These are phyloP conservation scores for Trypanosoma conorhini DNA, from an alignment of 208 protist species.

Conservation along the genomic window DNA sequence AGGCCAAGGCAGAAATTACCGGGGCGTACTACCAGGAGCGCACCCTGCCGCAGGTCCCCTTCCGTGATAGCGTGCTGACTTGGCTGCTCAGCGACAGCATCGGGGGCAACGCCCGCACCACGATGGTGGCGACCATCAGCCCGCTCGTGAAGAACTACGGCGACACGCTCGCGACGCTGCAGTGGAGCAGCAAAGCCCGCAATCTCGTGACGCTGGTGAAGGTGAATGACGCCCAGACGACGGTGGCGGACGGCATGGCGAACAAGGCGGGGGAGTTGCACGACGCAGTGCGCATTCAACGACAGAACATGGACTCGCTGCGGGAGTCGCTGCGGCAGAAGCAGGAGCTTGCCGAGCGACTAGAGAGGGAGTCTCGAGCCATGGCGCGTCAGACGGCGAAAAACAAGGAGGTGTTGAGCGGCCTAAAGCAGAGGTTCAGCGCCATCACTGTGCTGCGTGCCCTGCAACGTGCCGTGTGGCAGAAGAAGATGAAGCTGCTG, in stretches of 20 bases:
- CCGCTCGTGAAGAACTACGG: conserved; percentile 89
- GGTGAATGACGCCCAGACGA: conserved; percentile 78
- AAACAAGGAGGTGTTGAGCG: conserved; percentile 23
- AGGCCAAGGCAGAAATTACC: conserved; percentile 76
- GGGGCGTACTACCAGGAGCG: conserved; percentile 58
- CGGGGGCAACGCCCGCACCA: conserved; percentile 90
- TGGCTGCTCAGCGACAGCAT: conserved; percentile 92
- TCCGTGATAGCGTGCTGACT: conserved; percentile 88
- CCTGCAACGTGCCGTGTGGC: conserved; percentile 34
- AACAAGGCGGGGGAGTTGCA: conserved; percentile 70
- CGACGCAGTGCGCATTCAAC: conserved; percentile 75
- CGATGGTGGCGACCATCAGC: conserved; percentile 90
- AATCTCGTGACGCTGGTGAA: conserved; percentile 89
- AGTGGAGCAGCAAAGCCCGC: conserved; percentile 90
- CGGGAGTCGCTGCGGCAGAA: conserved; percentile 72
- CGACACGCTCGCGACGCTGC: conserved; percentile 88
- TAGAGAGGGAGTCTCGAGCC: conserved; percentile 48
- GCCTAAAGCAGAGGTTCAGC: conserved; percentile 36
- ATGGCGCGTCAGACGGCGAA: conserved; percentile 46
- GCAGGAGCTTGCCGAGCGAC: conserved; percentile 54
- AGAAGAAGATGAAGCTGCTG: conserved; percentile 43
- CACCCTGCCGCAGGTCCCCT: conserved; percentile 87
- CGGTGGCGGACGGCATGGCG: conserved; percentile 71
- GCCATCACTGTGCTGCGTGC: conserved; percentile 68
- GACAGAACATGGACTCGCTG: conserved; percentile 83